phyloP scores from a whole-genome alignment of 129 eudicot genomes.

The Ambrosia trifida region DNA sequence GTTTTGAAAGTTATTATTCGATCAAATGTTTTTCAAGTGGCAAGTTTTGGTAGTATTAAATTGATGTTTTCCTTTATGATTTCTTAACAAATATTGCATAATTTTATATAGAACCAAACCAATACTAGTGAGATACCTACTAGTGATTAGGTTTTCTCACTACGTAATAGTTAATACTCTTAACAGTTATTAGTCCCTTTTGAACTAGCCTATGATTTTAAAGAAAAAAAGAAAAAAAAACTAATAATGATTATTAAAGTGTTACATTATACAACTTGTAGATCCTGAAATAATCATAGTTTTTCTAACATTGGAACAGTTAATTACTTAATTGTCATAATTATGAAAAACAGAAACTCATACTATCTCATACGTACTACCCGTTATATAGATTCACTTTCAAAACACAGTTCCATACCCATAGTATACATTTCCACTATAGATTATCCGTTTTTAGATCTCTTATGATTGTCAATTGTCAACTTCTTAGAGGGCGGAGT shows the following conservation, averaged over 20 bases:
- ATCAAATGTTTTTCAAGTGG: not conserved
- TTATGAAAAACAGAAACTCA: not conserved
- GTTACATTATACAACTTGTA: not conserved
- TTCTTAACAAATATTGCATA: no score
- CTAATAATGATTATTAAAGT: not conserved
- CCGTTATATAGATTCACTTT: not conserved
- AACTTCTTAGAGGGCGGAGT: conserved; percentile 77
- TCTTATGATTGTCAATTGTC: not conserved
- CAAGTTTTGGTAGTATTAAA: not conserved
- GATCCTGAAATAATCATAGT: not conserved
- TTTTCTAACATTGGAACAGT: not conserved
- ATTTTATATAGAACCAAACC: no score
- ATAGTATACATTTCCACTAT: not conserved
- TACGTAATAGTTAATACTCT: no score
- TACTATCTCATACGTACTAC: not conserved
- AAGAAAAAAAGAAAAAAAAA: no score
- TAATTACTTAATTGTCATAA: not conserved
- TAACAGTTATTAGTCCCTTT: not conserved
- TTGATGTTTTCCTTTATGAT: no score
- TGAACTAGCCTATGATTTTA: not conserved
- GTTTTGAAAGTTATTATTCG: not conserved
- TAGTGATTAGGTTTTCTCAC: no score
- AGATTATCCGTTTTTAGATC: not conserved
- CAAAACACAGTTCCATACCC: not conserved
- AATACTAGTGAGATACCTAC: no score